phyloP scores from a whole-genome alignment of 495 filamentous ascomycete species.

The Parathielavia appendiculata region DNA sequence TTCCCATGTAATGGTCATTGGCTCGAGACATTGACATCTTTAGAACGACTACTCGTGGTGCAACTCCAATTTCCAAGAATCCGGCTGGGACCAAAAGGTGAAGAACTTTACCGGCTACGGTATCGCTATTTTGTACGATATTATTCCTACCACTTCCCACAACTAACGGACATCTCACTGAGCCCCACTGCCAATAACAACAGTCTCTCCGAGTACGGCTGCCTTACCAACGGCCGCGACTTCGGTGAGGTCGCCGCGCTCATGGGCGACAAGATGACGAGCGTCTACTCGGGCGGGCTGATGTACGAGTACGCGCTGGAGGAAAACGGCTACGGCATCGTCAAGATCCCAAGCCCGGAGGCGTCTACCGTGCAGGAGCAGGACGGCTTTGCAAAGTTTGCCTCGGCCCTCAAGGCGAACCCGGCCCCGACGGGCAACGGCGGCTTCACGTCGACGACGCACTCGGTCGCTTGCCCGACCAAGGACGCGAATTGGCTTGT shows the following conservation, averaged over 20 bases:
- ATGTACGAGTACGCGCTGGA: slow-evolving; percentile 94
- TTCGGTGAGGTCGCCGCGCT: slow-evolving; percentile 77
- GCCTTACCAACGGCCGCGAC: slow-evolving; percentile 69
- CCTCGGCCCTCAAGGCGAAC: slow-evolving; percentile 58
- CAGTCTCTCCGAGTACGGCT: slow-evolving; percentile 87
- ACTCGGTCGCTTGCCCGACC: slow-evolving; percentile 62
- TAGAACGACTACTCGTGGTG: slow-evolving; percentile 98
- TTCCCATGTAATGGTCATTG: background rate
- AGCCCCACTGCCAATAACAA: slow-evolving; percentile 13
- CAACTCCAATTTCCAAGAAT: slow-evolving; percentile 67
- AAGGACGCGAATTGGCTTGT: slow-evolving; percentile 71
- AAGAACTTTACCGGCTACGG: slow-evolving; percentile 86
- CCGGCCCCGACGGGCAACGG: slow-evolving; percentile 67
- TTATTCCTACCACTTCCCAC: background rate
- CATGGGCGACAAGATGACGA: slow-evolving; percentile 79
- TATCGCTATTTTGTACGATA: slow-evolving; percentile 67
- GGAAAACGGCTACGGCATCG: slow-evolving; percentile 70
- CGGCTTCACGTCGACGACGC: slow-evolving; percentile 64
- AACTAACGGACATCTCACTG: background rate
- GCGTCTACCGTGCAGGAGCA: slow-evolving; percentile 49
- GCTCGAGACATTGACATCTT: background rate
- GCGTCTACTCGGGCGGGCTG: slow-evolving; percentile 90
- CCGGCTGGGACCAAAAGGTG: slow-evolving; percentile 91
- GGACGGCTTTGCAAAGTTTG: slow-evolving; percentile 58
- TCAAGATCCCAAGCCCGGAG: slow-evolving; percentile 46